Evolutionary conservation across 2,329 filamentous ascomycete genomes (phyloP).

Genomic region (Sphaerulina vaccinii): DNA sequence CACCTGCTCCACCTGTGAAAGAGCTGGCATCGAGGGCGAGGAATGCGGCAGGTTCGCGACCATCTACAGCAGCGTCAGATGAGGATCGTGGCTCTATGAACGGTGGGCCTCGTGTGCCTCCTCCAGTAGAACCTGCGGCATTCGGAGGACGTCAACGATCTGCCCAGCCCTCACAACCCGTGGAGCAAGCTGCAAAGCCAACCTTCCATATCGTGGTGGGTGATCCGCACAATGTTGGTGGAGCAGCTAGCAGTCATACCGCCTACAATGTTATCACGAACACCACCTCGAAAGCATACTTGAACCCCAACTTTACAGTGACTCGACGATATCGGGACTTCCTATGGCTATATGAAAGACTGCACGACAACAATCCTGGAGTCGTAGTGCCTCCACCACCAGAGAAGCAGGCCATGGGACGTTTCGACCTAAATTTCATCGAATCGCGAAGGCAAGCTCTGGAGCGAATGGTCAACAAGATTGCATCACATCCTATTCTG

Average conservation of each 20-base stretch:
- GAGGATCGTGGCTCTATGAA: conserved; percentile 56
- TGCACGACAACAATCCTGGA: conserved; percentile 92
- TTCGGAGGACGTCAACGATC: conserved; percentile 48
- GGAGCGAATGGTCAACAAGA: conserved; percentile 98
- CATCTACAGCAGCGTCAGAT: conserved; percentile 55
- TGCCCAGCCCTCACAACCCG: conserved; percentile 75
- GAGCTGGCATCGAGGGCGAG: conserved; percentile 50
- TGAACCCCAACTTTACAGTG: conserved; percentile 86
- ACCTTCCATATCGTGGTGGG: conserved; percentile 88
- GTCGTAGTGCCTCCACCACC: conserved; percentile 93
- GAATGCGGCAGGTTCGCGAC: conserved; percentile 44
- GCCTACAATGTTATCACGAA: conserved; percentile 95
- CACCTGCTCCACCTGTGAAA: conserved; percentile 56
- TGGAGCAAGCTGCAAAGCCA: conserved; percentile 92
- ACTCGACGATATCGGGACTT: conserved; percentile 95
- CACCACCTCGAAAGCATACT: conserved; percentile 96
- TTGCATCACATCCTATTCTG: conserved; percentile 79
- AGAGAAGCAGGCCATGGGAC: conserved; percentile 94
- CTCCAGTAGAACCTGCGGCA: conserved; percentile 56
- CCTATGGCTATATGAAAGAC: conserved; percentile 91
- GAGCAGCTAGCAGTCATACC: conserved; percentile 94
- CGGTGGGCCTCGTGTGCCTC: conserved; percentile 59
- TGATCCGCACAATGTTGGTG: conserved; percentile 96
- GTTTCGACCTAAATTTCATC: conserved; percentile 95
- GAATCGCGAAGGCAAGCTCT: conserved; percentile 86